These are phyloP conservation scores for Telfairia occidentalis DNA, from an alignment of 331 rosid species.

Conservation along the genomic window DNA sequence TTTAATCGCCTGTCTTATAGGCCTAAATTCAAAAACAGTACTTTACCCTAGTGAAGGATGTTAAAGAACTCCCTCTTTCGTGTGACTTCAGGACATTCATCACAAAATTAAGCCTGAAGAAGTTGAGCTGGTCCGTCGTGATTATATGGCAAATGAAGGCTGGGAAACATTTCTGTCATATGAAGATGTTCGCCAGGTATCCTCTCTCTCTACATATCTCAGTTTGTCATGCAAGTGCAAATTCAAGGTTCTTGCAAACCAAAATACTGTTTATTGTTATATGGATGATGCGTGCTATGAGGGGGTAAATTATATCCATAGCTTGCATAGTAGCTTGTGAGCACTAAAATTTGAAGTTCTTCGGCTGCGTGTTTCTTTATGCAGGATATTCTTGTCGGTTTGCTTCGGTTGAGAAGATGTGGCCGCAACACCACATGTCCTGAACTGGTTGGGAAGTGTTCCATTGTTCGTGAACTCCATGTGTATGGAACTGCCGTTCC, in stretches of 20 bases:
- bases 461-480: constrained; percentile 92
- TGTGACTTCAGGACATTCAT: constrained; percentile 66
- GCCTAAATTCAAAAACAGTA: background rate
- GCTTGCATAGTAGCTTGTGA: background rate
- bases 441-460: constrained; percentile 80
- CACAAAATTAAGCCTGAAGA: constrained; percentile 85
- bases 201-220: constrained; percentile 1
- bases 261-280: background rate
- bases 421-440: constrained; percentile 73
- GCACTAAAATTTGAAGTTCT: constrained; percentile 8
- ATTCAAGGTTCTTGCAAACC: background rate
- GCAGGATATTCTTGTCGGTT: constrained; percentile 92
- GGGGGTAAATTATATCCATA: background rate
- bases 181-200: constrained; percentile 87
- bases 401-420: constrained; percentile 78
- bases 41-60: background rate
- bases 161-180: constrained; percentile 98
- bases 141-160: constrained; percentile 84
- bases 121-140: constrained; percentile 96
- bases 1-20: background rate
- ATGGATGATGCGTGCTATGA: background rate
- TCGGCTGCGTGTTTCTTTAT: constrained; percentile 1
- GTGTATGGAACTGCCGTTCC: constrained; percentile 99
- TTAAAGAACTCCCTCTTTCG: background rate
- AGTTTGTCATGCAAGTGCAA: background rate